Evolutionary conservation across 2,329 filamentous ascomycete species (phyloP), one percentile per base, ranked within the genome.

Genomic region (Chalaropsis thielavioides): DNA sequence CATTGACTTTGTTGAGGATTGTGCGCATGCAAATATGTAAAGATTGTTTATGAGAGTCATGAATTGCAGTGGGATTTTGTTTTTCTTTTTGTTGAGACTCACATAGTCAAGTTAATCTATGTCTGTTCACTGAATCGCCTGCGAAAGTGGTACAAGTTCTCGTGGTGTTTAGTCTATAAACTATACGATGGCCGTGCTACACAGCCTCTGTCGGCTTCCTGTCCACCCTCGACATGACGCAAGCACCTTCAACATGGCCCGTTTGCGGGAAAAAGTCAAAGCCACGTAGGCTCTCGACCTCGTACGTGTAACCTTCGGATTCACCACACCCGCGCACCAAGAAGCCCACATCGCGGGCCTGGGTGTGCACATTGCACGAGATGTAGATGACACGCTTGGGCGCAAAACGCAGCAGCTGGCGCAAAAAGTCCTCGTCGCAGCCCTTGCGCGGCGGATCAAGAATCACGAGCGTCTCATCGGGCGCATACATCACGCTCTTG

Each of bases 221-320:
- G 22, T 67, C 66, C 44, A 65, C 63, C 58, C 63, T 56, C 11
- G 66, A 64, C 63, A 67, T 44, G n/a, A 67, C 66, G 49, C 66
- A 67, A 27, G 60, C 83, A 58, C 85, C 84, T 72, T 88, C 85
- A 0, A 88, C 85, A 71, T 88, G 85, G 0, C 82, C 80, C 22
- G 85, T 88, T 75, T 97, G 92, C 13, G 94, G 94, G 76, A 99
- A 99, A 75, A 99, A 97, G 73, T 99, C 94, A 72, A 97, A 97
- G 0, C 92, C 94, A 60, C 88, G 81, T 59, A 99, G 75, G 72
- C 89, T 95, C 80, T 97, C 92, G 73, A 99, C 89, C 74, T 87
- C 84, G 75, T 96, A 99, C 68, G 80, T 76, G 24, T 76, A 75
- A 62, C 75, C 74, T 3, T 63, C 67, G 17, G 64, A 68, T 38